Percentiles rank a stretch among this genome's conserved stretches.
These are phyloP conservation scores for Metschnikowia gelsemii DNA, from an alignment of 805 yeast genomes.

Conservation along the genomic window DNA sequence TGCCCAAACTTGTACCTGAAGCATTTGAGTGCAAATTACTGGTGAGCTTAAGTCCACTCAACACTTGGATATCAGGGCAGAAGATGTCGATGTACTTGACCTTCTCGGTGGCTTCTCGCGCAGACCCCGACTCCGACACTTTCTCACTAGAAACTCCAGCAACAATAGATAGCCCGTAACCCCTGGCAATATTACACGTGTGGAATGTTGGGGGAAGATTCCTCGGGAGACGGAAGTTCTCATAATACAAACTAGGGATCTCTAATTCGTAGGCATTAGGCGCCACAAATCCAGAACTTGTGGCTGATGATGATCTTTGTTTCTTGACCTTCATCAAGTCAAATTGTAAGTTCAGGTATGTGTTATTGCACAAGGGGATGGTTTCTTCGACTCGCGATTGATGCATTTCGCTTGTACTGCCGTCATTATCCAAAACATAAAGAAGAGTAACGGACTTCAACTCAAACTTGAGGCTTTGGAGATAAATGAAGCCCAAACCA, in stretches of 20 bases:
- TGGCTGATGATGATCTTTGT: slow-evolving; percentile 26
- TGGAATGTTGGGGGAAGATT: slow-evolving; percentile 52
- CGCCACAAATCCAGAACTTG: slow-evolving; percentile 16
- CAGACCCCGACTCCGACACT: slow-evolving; percentile 20
- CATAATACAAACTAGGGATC: slow-evolving; percentile 40
- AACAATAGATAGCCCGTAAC: slow-evolving; percentile 37
- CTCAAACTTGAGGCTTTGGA: slow-evolving; percentile 40
- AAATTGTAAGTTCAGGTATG: slow-evolving; percentile 35
- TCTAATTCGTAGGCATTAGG: slow-evolving; percentile 40
- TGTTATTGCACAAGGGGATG: slow-evolving; percentile 32
- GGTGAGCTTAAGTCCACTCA: slow-evolving; percentile 30
- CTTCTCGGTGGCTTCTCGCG: slow-evolving; percentile 21
- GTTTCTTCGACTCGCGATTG: slow-evolving; percentile 26
- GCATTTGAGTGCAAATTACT: slow-evolving; percentile 25
- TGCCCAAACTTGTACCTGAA: slow-evolving; percentile 23
- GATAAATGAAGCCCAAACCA: slow-evolving; percentile 46
- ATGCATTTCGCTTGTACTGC: slow-evolving; percentile 25
- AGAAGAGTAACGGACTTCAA: slow-evolving; percentile 28
- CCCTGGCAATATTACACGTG: slow-evolving; percentile 54
- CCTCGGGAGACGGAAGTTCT: slow-evolving; percentile 46
- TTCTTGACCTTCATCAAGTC: slow-evolving; percentile 39
- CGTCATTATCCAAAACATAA: slow-evolving; percentile 25
- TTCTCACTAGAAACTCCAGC: slow-evolving; percentile 28
- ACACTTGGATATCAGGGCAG: slow-evolving; percentile 33
- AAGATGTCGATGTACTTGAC: slow-evolving; percentile 31